phyloP scores from a whole-genome alignment of 495 filamentous ascomycete genomes.

The Penicillium cosmopolitanum region DNA sequence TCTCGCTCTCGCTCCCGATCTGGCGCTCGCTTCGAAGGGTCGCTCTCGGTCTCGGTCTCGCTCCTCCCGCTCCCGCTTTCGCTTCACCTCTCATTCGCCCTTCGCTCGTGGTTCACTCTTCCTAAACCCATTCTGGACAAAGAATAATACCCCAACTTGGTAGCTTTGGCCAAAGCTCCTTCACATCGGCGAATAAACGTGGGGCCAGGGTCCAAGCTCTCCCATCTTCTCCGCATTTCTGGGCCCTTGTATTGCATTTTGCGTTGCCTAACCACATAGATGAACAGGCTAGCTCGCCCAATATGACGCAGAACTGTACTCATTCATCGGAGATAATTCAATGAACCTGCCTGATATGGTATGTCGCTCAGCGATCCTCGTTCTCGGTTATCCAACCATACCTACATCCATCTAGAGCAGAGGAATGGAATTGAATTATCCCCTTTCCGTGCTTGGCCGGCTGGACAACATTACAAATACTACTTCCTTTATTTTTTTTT shows the following conservation, averaged over 20 bases:
- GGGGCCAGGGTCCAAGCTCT: background rate
- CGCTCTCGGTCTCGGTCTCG: constrained; percentile 5
- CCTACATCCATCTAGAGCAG: background rate
- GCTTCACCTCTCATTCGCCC: constrained; percentile 1
- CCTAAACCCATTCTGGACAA: background rate
- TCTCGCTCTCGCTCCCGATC: constrained; percentile 3
- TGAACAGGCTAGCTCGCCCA: background rate
- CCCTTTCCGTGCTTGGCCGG: background rate
- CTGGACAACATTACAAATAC: background rate
- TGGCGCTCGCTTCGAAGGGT: background rate
- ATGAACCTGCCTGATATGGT: background rate
- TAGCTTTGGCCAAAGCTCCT: background rate
- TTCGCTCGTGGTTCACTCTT: background rate
- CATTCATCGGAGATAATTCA: background rate
- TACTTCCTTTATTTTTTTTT: background rate
- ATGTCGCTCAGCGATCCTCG: background rate
- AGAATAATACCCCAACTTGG: background rate
- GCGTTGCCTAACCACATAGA: background rate
- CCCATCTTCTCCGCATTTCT: background rate
- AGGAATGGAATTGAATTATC: background rate
- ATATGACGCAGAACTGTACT: background rate
- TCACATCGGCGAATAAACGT: background rate
- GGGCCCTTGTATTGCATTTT: background rate
- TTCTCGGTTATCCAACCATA: background rate
- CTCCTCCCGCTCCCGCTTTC: background rate